Conservation (phyloP, 768 basidiomycete species). For the Macrocybe gigantea region DNA sequence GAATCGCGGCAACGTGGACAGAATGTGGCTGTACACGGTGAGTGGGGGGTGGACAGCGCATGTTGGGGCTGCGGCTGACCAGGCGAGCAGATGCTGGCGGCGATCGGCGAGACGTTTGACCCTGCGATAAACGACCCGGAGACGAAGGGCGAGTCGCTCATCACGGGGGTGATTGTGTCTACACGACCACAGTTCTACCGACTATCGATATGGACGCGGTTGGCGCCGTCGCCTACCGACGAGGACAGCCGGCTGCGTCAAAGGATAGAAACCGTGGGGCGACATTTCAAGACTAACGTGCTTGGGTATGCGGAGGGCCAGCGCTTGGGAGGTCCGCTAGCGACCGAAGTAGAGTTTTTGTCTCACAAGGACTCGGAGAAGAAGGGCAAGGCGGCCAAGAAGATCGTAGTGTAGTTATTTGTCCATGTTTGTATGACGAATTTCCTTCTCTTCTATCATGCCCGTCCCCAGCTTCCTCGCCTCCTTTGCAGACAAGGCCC, state of each 20-base stretch:
- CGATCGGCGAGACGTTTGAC: slow-evolving; percentile 98
- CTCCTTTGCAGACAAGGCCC: slow-evolving; percentile 72
- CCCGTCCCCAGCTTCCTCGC: slow-evolving; percentile 58
- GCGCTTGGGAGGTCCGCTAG: slow-evolving; percentile 77
- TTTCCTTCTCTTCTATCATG: slow-evolving; percentile 30
- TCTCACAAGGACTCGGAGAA: slow-evolving; percentile 95
- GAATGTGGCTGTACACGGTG: slow-evolving; percentile 98
- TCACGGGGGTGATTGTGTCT: slow-evolving; percentile 93
- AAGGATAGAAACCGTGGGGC: slow-evolving; percentile 79
- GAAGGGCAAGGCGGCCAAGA: slow-evolving; percentile 82
- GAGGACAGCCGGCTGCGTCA: slow-evolving; percentile 53
- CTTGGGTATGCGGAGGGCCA: slow-evolving; percentile 74
- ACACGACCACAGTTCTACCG: slow-evolving; percentile 94
- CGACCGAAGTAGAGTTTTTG: slow-evolving; percentile 92
- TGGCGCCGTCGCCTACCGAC: slow-evolving; percentile 54
- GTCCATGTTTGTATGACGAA: background rate
- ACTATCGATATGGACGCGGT: slow-evolving; percentile 94
- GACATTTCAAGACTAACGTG: slow-evolving; percentile 88
- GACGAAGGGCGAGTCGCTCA: slow-evolving; percentile 50
- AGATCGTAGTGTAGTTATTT: slow-evolving; percentile 54
- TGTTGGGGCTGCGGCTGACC: slow-evolving; percentile 1
- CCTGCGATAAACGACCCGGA: slow-evolving; percentile 50
- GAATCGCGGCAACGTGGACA: slow-evolving; percentile 77
- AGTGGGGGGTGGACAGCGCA: slow-evolving; percentile 8
- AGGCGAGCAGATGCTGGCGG: slow-evolving; percentile 87